Percentiles rank a stretch among this genome's conserved stretches.
Conservation (phyloP, 352 stramenopile genomes). For the Phytophthora lateralis region DNA sequence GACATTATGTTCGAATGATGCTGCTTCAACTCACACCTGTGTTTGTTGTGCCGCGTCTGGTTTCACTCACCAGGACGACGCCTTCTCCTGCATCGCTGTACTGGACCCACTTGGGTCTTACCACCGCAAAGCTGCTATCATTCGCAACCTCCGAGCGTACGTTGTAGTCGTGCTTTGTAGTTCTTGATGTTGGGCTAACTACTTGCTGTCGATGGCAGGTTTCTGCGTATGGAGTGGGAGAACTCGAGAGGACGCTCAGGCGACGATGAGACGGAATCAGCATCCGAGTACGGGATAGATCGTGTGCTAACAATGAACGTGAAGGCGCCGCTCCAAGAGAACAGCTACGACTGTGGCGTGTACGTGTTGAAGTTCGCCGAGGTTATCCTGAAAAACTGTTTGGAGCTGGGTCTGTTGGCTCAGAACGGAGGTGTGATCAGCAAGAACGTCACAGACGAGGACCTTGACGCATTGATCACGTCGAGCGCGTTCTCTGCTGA, state of each 20-base stretch:
- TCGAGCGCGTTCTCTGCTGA: conserved; percentile 45
- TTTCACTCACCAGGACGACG: conserved; percentile 34
- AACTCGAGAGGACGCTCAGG: conserved; percentile 25
- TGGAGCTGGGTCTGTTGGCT: conserved; percentile 24
- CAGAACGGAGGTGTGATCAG: conserved; percentile 37
- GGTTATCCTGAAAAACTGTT: conserved; percentile 56
- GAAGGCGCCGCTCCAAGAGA: conserved; percentile 60
- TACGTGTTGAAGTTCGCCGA: conserved; percentile 71
- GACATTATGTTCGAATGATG: background rate
- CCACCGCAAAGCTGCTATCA: conserved; percentile 62
- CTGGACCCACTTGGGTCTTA: conserved; percentile 77
- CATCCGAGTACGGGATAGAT: conserved; percentile 42
- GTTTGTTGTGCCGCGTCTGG: background rate
- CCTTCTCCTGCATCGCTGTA: conserved; percentile 62
- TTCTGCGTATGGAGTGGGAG: conserved; percentile 62
- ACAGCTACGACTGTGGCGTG: conserved; percentile 71
- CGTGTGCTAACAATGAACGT: conserved; percentile 41
- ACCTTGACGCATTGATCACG: conserved; percentile 49
- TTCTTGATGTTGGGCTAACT: background rate
- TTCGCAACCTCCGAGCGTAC: conserved; percentile 63
- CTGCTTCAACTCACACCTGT: background rate
- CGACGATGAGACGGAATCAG: conserved; percentile 2
- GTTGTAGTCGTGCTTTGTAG: conserved; percentile 10
- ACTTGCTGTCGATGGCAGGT: conserved; percentile 26
- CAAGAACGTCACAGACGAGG: conserved; percentile 45